phyloP scores from a whole-genome alignment of 768 basidiomycete genomes.

The Pulveroboletus sp. region DNA sequence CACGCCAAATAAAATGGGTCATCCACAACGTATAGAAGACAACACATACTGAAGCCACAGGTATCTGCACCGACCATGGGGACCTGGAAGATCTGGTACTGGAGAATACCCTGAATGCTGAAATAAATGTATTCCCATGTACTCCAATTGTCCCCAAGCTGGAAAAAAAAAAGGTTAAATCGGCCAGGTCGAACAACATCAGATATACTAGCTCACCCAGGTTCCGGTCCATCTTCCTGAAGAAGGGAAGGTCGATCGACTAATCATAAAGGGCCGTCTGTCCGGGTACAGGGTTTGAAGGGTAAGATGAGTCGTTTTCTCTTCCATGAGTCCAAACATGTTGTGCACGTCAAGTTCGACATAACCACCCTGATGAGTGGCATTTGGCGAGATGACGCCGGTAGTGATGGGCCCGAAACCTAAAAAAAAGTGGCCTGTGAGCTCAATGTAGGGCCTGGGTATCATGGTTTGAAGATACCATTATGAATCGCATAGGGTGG shows the following conservation, averaged over 20 bases:
- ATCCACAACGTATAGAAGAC: not conserved
- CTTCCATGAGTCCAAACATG: conserved; percentile 68
- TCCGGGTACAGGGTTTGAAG: conserved; percentile 51
- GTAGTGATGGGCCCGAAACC: conserved; percentile 49
- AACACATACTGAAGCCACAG: conserved; percentile 24
- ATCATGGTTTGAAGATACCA: conserved; percentile 35
- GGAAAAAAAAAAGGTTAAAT: too few relatives aligned
- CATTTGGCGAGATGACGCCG: conserved; percentile 64
- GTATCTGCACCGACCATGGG: conserved; percentile 81
- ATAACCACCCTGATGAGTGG: conserved; percentile 59
- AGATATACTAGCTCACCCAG: conserved; percentile 42
- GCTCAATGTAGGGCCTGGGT: not conserved
- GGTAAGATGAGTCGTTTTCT: conserved; percentile 60
- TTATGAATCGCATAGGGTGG: conserved; percentile 73
- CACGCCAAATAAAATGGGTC: not conserved
- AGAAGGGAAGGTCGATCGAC: conserved; percentile 63
- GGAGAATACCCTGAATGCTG: conserved; percentile 72
- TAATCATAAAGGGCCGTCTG: conserved; percentile 66
- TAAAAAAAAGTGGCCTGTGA: conserved; percentile 21
- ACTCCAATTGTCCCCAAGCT: conserved; percentile 75
- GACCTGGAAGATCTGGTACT: conserved; percentile 79
- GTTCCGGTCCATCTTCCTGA: conserved; percentile 68
- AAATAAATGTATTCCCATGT: conserved; percentile 68
- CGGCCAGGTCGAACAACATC: conserved; percentile 15
- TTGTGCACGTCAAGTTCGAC: conserved; percentile 67